Evolutionary conservation across 2,329 filamentous ascomycete species (phyloP).

Genomic region (Cladosporium velox): DNA sequence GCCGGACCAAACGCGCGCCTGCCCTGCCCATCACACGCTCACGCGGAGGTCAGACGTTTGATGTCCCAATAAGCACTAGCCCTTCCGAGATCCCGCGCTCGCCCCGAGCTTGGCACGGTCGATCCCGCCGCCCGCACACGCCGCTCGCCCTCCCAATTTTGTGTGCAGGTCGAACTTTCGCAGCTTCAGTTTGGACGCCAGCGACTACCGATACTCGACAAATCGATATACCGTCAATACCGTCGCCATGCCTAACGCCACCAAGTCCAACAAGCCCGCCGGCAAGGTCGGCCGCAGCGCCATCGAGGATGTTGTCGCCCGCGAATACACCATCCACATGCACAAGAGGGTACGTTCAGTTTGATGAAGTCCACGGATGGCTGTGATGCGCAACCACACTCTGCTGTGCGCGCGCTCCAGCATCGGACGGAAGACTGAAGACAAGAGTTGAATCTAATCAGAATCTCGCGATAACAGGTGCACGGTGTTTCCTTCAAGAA

Average conservation of each 20-base stretch:
- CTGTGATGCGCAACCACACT: slow-evolving; percentile 21
- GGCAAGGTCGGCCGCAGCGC: slow-evolving; percentile 81
- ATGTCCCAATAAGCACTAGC: not conserved
- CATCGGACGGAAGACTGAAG: slow-evolving; percentile 70
- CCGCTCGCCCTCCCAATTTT: slow-evolving; percentile 17
- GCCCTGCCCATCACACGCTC: not conserved
- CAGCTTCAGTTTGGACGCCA: slow-evolving; percentile 7
- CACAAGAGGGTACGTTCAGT: slow-evolving; percentile 95
- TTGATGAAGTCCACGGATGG: slow-evolving; percentile 70
- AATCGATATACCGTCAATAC: slow-evolving; percentile 19
- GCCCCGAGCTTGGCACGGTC: not conserved
- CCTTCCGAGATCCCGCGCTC: not conserved
- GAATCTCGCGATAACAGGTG: slow-evolving; percentile 61
- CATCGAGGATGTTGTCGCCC: slow-evolving; percentile 97
- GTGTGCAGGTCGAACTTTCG: slow-evolving; percentile 17
- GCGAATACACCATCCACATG: slow-evolving; percentile 99
- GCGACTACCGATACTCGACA: slow-evolving; percentile 19
- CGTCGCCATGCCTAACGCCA: slow-evolving; percentile 22
- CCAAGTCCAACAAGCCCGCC: slow-evolving; percentile 58
- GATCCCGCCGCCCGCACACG: slow-evolving; percentile 8
- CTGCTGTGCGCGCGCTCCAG: slow-evolving; percentile 27
- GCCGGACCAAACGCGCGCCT: slow-evolving; percentile 8
- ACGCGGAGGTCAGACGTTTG: not conserved
- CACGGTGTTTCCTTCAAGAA: slow-evolving; percentile 99
- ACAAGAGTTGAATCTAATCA: slow-evolving; percentile 41